Evolutionary conservation across 2,329 filamentous ascomycete species (phyloP).

Genomic region (Penicillium occitanis): DNA sequence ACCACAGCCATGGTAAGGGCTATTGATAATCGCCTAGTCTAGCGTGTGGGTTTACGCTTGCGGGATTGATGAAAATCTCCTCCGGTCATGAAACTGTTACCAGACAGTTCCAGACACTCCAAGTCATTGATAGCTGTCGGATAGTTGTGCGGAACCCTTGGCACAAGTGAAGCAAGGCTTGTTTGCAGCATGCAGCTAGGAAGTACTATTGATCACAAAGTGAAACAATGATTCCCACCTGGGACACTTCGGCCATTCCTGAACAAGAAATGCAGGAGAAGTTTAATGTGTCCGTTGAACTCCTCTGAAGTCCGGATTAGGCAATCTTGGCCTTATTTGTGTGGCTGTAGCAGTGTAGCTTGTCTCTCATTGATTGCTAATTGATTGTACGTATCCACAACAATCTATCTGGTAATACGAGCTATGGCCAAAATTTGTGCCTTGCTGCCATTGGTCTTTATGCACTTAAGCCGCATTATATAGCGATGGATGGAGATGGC

Average conservation of each 20-base stretch:
- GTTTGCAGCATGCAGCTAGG: slow-evolving; percentile 5
- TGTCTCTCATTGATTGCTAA: slow-evolving; percentile 9
- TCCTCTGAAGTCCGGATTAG: background rate
- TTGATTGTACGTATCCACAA: background rate
- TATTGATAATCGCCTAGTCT: background rate
- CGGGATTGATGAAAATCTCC: slow-evolving; percentile 5
- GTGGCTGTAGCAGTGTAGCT: background rate
- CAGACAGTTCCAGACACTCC: slow-evolving; percentile 2
- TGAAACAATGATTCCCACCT: slow-evolving; percentile 9
- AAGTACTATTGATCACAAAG: background rate
- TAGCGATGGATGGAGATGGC: background rate
- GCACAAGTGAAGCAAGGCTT: slow-evolving; percentile 4
- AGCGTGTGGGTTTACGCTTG: background rate
- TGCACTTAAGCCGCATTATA: slow-evolving; percentile 7
- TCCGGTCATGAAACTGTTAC: slow-evolving; percentile 8
- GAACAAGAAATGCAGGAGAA: background rate
- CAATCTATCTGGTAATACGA: background rate
- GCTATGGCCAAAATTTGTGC: background rate
- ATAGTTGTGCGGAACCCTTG: background rate
- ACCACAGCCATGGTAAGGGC: slow-evolving; percentile 13
- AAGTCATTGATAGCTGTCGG: background rate
- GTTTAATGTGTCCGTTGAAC: background rate
- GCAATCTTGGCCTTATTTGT: background rate
- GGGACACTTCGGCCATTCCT: background rate
- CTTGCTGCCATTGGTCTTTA: background rate